These are phyloP conservation scores for Magnolia sinica DNA, from an alignment of 164 flowering plant genomes.

Conservation along the genomic window DNA sequence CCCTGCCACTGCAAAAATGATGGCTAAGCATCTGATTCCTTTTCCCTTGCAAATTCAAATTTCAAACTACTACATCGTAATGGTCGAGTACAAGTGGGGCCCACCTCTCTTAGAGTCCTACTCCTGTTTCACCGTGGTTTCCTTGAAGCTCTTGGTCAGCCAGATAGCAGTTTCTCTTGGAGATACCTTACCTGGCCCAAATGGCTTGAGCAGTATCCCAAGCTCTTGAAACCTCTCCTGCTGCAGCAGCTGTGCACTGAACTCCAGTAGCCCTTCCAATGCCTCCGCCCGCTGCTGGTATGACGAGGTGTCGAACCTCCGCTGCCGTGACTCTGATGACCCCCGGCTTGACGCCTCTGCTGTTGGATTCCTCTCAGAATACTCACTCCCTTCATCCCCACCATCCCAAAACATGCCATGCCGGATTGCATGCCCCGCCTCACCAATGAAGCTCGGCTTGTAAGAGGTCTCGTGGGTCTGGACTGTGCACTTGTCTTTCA, in stretches of 20 bases:
- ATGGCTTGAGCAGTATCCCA: constrained; percentile 81
- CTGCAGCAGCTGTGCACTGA: constrained; percentile 80
- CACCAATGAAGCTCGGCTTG: constrained; percentile 27
- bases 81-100: background rate
- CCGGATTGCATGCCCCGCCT: constrained; percentile 41
- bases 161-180: constrained; percentile 98
- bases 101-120: background rate
- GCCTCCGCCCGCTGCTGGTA: constrained; percentile 96
- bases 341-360: constrained; percentile 53
- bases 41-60: too few relatives aligned
- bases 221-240: constrained; percentile 91
- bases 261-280: constrained; percentile 91
- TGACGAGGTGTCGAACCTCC: constrained; percentile 74
- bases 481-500: constrained; percentile 73
- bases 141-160: constrained; percentile 95
- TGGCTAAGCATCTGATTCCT: too few relatives aligned
- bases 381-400: constrained; percentile 45
- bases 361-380: constrained; percentile 55
- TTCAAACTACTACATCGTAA: too few relatives aligned
- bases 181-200: constrained; percentile 94
- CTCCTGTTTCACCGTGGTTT: constrained; percentile 11
- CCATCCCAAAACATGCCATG: constrained; percentile 24
- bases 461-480: constrained; percentile 38
- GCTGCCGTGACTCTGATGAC: constrained; percentile 48
- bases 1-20: too few relatives aligned